Conservation (phyloP, 2,329 filamentous ascomycete species). For the Phoma sp. region DNA sequence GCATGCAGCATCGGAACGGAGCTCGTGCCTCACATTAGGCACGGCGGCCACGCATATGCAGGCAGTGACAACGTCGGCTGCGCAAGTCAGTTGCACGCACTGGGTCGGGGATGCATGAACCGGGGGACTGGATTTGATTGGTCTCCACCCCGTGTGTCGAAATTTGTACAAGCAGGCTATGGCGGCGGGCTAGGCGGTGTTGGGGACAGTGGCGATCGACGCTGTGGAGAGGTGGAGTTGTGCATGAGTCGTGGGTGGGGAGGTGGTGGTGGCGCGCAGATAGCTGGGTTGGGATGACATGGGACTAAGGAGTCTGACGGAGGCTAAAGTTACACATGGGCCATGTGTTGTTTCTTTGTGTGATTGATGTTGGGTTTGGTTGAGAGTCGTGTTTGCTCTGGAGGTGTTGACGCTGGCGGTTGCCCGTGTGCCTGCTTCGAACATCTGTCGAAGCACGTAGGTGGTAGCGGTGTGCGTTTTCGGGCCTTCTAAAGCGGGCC, state of each 20-base stretch:
- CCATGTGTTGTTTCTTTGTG: not conserved
- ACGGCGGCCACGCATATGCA: not conserved
- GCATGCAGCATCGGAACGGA: not conserved
- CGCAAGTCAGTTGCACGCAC: too few species aligned
- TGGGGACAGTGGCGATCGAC: conserved; percentile 3
- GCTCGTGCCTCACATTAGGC: too few species aligned
- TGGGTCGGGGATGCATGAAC: too few species aligned
- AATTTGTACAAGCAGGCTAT: not conserved
- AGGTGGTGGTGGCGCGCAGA: too few species aligned
- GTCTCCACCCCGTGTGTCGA: not conserved
- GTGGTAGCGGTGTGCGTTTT: conserved; percentile 11
- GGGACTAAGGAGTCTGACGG: not conserved
- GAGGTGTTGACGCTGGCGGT: too few species aligned
- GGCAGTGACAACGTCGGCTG: not conserved
- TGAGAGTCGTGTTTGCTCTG: not conserved
- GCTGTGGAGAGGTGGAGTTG: conserved; percentile 5
- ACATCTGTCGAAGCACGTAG: not conserved
- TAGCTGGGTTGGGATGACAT: too few species aligned
- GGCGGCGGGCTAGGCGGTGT: not conserved
- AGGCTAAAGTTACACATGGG: conserved; percentile 9
- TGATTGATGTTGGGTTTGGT: not conserved
- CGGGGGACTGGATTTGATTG: conserved; percentile 1
- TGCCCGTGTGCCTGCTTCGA: too few species aligned
- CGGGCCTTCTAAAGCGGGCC: conserved; percentile 18
- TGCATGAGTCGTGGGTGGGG: conserved; percentile 4